phyloP scores from a whole-genome alignment of 306 rosid species.

The Trichosanthes truncata region DNA sequence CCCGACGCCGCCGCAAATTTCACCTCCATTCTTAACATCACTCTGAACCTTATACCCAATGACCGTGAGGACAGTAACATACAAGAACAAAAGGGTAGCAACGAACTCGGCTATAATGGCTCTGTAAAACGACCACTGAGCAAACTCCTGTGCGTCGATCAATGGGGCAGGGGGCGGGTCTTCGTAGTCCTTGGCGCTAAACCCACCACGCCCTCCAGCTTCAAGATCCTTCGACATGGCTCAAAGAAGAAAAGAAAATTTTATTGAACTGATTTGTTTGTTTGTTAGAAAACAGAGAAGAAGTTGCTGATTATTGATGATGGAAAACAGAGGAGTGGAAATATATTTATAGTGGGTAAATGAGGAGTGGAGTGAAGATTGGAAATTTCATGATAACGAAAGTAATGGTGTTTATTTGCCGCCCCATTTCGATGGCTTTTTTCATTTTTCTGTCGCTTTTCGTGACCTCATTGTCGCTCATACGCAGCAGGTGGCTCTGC shows the following conservation, averaged over 20 bases:
- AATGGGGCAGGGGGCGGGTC: conserved; percentile 18
- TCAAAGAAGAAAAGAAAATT: neutral
- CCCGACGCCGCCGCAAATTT: conserved; percentile 15
- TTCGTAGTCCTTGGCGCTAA: neutral
- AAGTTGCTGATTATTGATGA: neutral
- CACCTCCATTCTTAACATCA: neutral
- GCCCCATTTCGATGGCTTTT: neutral
- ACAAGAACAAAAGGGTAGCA: conserved; percentile 20
- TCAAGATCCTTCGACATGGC: conserved; percentile 21
- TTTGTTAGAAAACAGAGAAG: neutral
- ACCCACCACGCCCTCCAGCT: neutral
- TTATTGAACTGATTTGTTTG: neutral
- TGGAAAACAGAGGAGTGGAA: neutral
- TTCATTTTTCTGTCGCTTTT: neutral
- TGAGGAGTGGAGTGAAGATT: neutral
- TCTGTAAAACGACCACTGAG: conserved; percentile 17
- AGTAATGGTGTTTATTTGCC: neutral
- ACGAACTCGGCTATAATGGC: conserved; percentile 21
- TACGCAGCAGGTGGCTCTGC: neutral
- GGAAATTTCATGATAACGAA: neutral
- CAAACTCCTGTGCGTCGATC: conserved; percentile 9
- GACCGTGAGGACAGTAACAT: conserved; percentile 14
- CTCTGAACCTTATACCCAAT: conserved; percentile 14
- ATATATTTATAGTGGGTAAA: neutral
- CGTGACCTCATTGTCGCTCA: neutral